phyloP scores from a whole-genome alignment of 2,329 filamentous ascomycete species.

The Fusarium ramigenum region DNA sequence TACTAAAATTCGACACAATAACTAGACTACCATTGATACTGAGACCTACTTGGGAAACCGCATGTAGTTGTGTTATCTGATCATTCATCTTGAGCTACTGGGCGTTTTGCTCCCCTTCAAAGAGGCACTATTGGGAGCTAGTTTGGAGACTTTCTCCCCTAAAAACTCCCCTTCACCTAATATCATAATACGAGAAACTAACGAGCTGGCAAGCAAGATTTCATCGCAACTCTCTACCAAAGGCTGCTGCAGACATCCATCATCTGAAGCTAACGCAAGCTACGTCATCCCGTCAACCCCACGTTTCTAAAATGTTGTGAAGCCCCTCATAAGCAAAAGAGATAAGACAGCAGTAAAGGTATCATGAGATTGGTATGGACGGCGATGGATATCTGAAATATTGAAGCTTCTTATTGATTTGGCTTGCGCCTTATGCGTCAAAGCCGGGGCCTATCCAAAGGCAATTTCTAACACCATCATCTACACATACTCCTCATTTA shows the following conservation, averaged over 20 bases:
- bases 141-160: background rate
- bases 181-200: background rate
- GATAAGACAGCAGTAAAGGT: background rate
- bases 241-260: background rate
- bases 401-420: conserved; percentile 6
- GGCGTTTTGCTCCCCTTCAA: background rate
- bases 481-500: conserved; percentile 35
- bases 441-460: conserved; percentile 32
- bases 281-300: conserved; percentile 26
- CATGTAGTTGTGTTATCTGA: background rate
- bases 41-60: background rate
- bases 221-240: background rate
- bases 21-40: background rate
- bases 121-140: background rate
- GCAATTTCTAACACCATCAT: background rate
- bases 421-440: conserved; percentile 13
- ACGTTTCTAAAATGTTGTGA: background rate
- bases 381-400: background rate
- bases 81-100: background rate
- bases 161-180: too few species aligned
- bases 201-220: background rate
- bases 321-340: background rate
- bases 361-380: conserved; percentile 25
- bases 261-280: conserved; percentile 7
- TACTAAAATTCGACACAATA: background rate